Evolutionary conservation across 1,284 basidiomycete species (phyloP).

Genomic region (Ustilago loliicola): DNA sequence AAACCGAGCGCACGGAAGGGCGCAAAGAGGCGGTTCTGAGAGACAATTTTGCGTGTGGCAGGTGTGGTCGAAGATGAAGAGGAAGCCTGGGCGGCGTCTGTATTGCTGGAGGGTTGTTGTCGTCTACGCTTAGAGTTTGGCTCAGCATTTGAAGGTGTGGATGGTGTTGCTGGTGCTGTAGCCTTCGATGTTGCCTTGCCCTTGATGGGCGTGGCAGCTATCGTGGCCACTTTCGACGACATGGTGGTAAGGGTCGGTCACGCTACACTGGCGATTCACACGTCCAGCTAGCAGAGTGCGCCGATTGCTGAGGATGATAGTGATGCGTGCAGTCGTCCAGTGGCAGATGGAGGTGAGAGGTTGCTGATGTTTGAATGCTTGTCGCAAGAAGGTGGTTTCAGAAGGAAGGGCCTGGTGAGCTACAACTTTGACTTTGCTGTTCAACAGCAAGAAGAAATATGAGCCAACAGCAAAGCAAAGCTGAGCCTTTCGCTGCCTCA

Average conservation of each 20-base stretch:
- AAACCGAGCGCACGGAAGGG: constrained; percentile 95
- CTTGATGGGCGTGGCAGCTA: constrained; percentile 20
- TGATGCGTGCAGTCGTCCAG: background rate
- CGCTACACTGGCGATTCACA: background rate
- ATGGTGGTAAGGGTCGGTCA: constrained; percentile 10
- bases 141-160: constrained; percentile 18
- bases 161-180: constrained; percentile 8
- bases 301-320: background rate
- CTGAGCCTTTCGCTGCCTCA: constrained; percentile 14
- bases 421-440: too few species aligned
- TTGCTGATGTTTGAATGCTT: too few species aligned
- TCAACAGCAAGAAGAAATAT: background rate
- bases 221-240: constrained; percentile 40
- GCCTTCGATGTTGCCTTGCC: constrained; percentile 22
- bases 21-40: constrained; percentile 78
- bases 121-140: constrained; percentile 35
- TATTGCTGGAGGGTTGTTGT: constrained; percentile 13
- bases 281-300: background rate
- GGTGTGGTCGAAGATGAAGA: constrained; percentile 16
- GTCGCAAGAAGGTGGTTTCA: too few species aligned
- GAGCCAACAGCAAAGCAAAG: constrained; percentile 32
- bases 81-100: background rate
- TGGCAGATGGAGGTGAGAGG: background rate
- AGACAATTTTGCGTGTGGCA: constrained; percentile 27
- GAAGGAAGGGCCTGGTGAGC: too few species aligned